Conservation (phyloP, 2,329 filamentous ascomycete genomes). For the Aspergillus vadensis region DNA sequence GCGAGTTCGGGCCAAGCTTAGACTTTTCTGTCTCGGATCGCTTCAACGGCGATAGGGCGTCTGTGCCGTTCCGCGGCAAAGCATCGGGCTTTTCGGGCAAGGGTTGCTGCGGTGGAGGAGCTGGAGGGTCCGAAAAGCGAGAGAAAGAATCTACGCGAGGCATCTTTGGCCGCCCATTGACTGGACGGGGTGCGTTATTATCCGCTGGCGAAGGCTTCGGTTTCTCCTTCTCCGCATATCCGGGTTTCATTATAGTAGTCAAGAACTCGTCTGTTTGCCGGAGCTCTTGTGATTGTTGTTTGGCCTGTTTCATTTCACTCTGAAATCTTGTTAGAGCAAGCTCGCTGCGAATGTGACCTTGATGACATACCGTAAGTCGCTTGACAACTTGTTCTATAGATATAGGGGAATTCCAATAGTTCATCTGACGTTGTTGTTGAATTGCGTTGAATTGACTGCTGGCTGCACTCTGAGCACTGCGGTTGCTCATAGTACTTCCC, state of each 20-base stretch:
- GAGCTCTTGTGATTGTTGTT: constrained; percentile 83
- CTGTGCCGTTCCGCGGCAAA: constrained; percentile 45
- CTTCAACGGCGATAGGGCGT: constrained; percentile 62
- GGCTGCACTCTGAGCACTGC: constrained; percentile 57
- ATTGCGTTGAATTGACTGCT: constrained; percentile 59
- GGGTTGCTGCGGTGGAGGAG: constrained; percentile 89
- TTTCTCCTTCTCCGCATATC: constrained; percentile 57
- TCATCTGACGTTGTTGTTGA: constrained; percentile 72
- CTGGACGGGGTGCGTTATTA: constrained; percentile 45
- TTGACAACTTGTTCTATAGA: constrained; percentile 96
- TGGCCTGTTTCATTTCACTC: constrained; percentile 88
- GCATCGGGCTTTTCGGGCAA: constrained; percentile 89
- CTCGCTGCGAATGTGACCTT: constrained; percentile 23
- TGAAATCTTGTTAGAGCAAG: constrained; percentile 43
- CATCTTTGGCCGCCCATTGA: constrained; percentile 50
- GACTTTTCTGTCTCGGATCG: constrained; percentile 74
- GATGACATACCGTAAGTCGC: constrained; percentile 66
- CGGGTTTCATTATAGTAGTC: constrained; percentile 72
- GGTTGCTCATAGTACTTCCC: constrained; percentile 66
- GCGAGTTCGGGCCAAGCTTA: constrained; percentile 53
- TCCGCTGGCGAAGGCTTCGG: constrained; percentile 51
- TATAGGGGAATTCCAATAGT: constrained; percentile 84
- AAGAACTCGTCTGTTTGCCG: constrained; percentile 80
- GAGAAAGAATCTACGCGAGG: constrained; percentile 73
- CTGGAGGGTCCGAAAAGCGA: constrained; percentile 88